Conservation (phyloP, 2,329 filamentous ascomycete genomes). For the Diaporthe sp. region DNA sequence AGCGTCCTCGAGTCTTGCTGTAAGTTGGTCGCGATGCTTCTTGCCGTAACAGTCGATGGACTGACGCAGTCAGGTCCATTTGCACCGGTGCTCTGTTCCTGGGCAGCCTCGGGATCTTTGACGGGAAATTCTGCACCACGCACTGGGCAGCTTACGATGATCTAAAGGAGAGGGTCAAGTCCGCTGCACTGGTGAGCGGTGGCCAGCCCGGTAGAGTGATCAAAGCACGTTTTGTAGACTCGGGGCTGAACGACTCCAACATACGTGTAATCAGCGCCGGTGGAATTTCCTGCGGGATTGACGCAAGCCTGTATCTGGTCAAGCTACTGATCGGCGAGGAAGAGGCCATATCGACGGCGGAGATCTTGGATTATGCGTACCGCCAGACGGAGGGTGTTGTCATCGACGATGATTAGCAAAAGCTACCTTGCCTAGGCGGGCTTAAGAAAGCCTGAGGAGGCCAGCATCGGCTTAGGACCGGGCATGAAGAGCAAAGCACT, state of each 20-base stretch:
- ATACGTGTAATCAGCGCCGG: slow-evolving; percentile 5
- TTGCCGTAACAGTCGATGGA: rapidly evolving
- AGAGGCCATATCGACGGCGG: slow-evolving; percentile 23
- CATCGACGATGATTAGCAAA: neutral
- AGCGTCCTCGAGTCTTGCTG: neutral
- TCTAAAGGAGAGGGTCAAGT: neutral
- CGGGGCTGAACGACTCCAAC: neutral
- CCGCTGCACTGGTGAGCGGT: neutral
- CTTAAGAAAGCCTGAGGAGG: neutral
- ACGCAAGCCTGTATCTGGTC: slow-evolving; percentile 33
- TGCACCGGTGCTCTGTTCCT: slow-evolving; percentile 16
- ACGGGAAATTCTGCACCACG: slow-evolving; percentile 8
- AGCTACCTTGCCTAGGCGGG: rapidly evolving
- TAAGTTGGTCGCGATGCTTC: neutral
- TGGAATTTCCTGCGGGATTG: slow-evolving; percentile 2
- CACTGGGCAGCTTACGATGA: slow-evolving; percentile 12
- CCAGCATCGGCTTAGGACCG: too few species aligned
- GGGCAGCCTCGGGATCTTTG: neutral
- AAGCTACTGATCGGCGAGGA: slow-evolving; percentile 23
- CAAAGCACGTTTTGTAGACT: slow-evolving; percentile 2
- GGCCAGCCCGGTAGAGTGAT: neutral
- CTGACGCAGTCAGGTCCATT: neutral
- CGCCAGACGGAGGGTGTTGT: slow-evolving; percentile 34
- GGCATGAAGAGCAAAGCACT: neutral
- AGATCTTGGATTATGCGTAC: slow-evolving; percentile 37